Conservation (phyloP, 495 filamentous ascomycete genomes). For the Monascus purpureus region DNA sequence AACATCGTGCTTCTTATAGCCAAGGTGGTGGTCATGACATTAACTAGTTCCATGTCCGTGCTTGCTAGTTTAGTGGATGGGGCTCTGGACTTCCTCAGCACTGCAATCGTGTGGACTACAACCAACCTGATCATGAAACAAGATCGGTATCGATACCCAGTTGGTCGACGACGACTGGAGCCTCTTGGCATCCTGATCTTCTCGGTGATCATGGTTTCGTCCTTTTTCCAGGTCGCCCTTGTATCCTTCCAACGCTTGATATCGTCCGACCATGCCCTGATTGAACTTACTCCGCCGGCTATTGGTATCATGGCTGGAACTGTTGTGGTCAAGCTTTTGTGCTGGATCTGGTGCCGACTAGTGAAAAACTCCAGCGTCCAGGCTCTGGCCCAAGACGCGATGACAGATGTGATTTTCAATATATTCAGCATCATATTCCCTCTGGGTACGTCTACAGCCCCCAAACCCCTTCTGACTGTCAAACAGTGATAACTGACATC, state of each 20-base stretch:
- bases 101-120: constrained; percentile 74
- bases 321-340: constrained; percentile 66
- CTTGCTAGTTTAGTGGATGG: constrained; percentile 83
- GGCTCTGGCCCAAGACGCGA: constrained; percentile 55
- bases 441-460: constrained; percentile 7
- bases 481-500: constrained; percentile 1
- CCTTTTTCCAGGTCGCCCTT: constrained; percentile 72
- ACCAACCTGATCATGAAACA: constrained; percentile 58
- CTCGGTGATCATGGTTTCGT: constrained; percentile 73
- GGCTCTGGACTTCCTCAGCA: constrained; percentile 74
- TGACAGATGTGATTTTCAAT: constrained; percentile 80
- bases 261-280: constrained; percentile 47
- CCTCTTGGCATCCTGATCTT: constrained; percentile 71
- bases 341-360: constrained; percentile 82
- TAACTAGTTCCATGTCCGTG: constrained; percentile 76
- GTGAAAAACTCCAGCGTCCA: constrained; percentile 84
- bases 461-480: too few species aligned
- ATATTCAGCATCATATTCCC: constrained; percentile 64
- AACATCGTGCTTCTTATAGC: constrained; percentile 64
- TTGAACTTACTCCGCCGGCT: constrained; percentile 58
- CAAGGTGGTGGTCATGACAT: constrained; percentile 65
- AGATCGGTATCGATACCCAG: constrained; percentile 71
- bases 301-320: constrained; percentile 73
- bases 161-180: constrained; percentile 64
- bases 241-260: constrained; percentile 57